A percentile compares a stretch with the other conserved stretches of the same genome.
These are phyloP conservation scores for Leucocoprinus birnbaumii DNA, from an alignment of 768 basidiomycete genomes.

Conservation along the genomic window DNA sequence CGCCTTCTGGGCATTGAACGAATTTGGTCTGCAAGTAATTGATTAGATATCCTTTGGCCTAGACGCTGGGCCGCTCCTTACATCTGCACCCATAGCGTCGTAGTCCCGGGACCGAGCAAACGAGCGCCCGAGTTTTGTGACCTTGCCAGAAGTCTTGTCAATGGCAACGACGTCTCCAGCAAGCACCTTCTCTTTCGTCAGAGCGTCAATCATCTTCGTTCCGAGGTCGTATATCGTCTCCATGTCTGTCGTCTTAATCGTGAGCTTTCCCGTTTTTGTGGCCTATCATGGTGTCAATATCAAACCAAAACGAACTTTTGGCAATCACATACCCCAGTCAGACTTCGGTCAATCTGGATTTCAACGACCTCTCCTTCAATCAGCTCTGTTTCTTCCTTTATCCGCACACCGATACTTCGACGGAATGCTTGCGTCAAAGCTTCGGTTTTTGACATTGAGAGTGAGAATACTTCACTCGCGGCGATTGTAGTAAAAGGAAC, in stretches of 20 bases:
- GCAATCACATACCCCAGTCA: constrained; percentile 74
- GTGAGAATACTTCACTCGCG: constrained; percentile 95
- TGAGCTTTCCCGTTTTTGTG: constrained; percentile 95
- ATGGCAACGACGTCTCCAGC: constrained; percentile 95
- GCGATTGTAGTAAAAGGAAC: constrained; percentile 99
- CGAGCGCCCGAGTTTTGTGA: constrained; percentile 93
- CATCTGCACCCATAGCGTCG: constrained; percentile 99
- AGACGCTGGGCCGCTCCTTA: constrained; percentile 37
- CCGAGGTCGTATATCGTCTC: constrained; percentile 99
- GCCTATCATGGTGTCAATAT: constrained; percentile 48
- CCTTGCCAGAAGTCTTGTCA: constrained; percentile 96
- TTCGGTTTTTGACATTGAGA: constrained; percentile 98
- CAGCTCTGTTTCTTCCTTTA: constrained; percentile 96
- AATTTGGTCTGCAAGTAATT: constrained; percentile 77
- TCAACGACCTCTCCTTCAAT: constrained; percentile 99
- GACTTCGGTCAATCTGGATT: constrained; percentile 95
- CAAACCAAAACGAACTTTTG: constrained; percentile 1
- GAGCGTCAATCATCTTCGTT: constrained; percentile 97
- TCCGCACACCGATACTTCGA: constrained; percentile 93
- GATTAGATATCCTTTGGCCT: constrained; percentile 1
- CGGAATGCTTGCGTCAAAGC: constrained; percentile 96
- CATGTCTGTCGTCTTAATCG: constrained; percentile 99
- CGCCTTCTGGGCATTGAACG: constrained; percentile 96
- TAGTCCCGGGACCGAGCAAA: constrained; percentile 98
- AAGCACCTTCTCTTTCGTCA: constrained; percentile 95